Base-by-base conservation (phyloP, 2,329 filamentous ascomycete species). In the Dactylonectria estremocensis region DNA sequence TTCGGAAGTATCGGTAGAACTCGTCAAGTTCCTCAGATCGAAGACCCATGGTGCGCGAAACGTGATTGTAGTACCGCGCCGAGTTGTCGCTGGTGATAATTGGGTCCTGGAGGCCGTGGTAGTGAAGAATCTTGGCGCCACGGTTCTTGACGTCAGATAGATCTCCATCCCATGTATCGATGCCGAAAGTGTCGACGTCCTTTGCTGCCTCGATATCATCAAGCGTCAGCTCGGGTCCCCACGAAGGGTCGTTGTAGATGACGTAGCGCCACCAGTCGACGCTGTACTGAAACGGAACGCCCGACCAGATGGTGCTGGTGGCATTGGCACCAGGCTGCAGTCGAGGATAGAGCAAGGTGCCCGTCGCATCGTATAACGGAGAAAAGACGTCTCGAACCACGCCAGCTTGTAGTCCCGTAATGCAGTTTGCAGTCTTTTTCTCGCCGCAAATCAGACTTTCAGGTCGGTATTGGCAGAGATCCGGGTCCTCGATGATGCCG, bases 1-100 rank as follows among this genome's bases (percentile, higher is more conserved):
- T 82, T 20, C 78, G 79, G 75, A 89, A 89, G 74, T 85, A 83
- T 2, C 80, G 77, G 77, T 87, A 90, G 74, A 86, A 86, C 16
- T 85, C 82, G 5, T 84, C 85, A 35, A 84, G 62, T 37, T 79
- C 76, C 5, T 50, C 55, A 2, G 35, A 75, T 49, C 43, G 69
- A 75, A 81, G 43, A 76, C 77, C 46, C 77, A 76, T 70, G 6
- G 66, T 72, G 20, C 56, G 58, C 2, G 69, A 61, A 28, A 75
- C 66, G 35, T 64, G 69, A 46, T 76, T 66, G 37, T 72, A 74
- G 59, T 72, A 73, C 16, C 70, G 68, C 14, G 65, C 69, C 22
- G 72, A 72, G 69, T 71, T 74, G 46, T 69, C 68, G 52, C 77
- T 77, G 1, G 83, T 80, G 61, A 86, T 81, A 5, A 83, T 74